Conservation (phyloP, 495 filamentous ascomycete species). For the Penicillium salamii region DNA sequence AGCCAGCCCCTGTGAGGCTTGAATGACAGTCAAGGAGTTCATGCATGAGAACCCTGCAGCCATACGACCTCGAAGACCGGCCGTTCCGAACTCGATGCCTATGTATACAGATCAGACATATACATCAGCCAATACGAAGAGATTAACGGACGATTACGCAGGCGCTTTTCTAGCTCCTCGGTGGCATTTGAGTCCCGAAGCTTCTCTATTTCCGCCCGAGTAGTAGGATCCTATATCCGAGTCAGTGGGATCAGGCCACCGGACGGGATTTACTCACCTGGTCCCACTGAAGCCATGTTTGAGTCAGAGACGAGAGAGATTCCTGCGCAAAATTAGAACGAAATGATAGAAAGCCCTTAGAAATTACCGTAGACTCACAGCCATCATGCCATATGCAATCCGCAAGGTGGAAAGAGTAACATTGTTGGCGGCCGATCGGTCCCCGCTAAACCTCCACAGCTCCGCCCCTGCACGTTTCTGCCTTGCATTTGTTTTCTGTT, state of each 20-base stretch:
- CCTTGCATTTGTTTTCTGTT: conserved; percentile 1
- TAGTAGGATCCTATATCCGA: conserved; percentile 49
- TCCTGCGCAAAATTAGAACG: conserved; percentile 16
- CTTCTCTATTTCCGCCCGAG: conserved; percentile 56
- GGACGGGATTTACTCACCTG: conserved; percentile 34
- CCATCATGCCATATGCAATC: conserved; percentile 18
- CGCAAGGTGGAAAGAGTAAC: conserved; percentile 8
- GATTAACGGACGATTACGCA: conserved; percentile 48
- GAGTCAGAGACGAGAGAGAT: conserved; percentile 32
- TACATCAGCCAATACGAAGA: background rate
- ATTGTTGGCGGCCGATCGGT: conserved; percentile 18
- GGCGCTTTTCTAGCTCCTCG: conserved; percentile 54
- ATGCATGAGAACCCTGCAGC: conserved; percentile 68
- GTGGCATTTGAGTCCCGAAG: conserved; percentile 48
- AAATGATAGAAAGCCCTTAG: background rate
- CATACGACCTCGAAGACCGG: conserved; percentile 68
- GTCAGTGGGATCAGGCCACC: conserved; percentile 18
- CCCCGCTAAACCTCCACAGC: conserved; percentile 20
- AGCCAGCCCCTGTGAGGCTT: conserved; percentile 70
- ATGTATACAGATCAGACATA: conserved; percentile 2
- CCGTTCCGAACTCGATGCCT: conserved; percentile 69
- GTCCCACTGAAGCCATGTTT: conserved; percentile 65
- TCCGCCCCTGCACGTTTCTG: conserved; percentile 17
- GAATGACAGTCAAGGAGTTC: conserved; percentile 68
- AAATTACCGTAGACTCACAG: conserved; percentile 6